Conservation (phyloP, 148 eudicot species). For the Talinum fruticosum region DNA sequence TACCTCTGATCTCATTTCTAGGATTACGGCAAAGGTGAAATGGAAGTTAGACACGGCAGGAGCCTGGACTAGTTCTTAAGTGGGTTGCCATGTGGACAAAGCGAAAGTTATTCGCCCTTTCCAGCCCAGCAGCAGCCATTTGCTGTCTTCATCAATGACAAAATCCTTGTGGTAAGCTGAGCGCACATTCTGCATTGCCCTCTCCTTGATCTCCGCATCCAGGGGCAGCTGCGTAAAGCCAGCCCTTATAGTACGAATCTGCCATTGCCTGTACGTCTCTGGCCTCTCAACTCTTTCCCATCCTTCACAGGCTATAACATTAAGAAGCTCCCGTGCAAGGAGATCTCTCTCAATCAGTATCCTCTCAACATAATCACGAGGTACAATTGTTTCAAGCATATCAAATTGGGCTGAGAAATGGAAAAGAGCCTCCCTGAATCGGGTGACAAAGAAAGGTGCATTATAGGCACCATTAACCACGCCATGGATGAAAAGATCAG, state of each 20-base stretch:
- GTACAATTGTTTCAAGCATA: not conserved
- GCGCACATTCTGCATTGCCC: not conserved
- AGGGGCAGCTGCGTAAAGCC: conserved; percentile 1
- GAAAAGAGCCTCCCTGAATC: conserved; percentile 24
- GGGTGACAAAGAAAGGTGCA: conserved; percentile 20
- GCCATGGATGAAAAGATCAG: conserved; percentile 16
- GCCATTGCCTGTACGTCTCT: conserved; percentile 18
- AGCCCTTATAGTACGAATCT: not conserved
- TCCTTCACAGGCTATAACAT: conserved; percentile 7
- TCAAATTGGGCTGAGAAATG: conserved; percentile 2
- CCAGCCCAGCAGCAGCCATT: conserved; percentile 2
- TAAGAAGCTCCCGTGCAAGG: not conserved
- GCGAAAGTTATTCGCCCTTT: conserved; percentile 3
- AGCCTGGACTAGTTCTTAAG: not conserved
- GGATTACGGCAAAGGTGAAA: too few relatives aligned
- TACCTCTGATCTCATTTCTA: too few relatives aligned
- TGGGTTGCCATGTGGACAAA: not conserved
- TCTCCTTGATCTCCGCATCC: not conserved
- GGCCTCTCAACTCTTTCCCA: conserved; percentile 11
- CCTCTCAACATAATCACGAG: not conserved
- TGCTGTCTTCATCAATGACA: not conserved
- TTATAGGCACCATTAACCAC: conserved; percentile 21
- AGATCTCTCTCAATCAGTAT: conserved; percentile 4
- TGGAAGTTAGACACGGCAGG: too few relatives aligned
- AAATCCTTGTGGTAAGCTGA: conserved; percentile 8